Evolutionary conservation across 352 stramenopile genomes (phyloP).

Genomic region (Paralagenidium karlingii): DNA sequence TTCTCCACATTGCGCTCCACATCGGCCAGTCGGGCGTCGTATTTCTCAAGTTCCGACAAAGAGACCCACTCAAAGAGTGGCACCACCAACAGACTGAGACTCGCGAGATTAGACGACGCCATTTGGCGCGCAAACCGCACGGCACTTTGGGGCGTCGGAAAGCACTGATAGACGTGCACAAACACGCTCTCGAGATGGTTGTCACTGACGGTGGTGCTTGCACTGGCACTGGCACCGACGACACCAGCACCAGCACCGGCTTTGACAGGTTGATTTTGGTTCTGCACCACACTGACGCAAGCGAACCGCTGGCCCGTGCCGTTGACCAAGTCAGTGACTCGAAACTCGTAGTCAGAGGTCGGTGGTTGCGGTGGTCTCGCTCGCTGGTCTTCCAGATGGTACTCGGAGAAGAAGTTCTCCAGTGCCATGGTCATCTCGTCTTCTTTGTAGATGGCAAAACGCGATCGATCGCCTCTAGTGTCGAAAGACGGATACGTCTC

Average conservation of each 20-base stretch:
- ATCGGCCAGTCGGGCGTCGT: conserved; percentile 42
- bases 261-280: conserved; percentile 7
- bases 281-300: conserved; percentile 36
- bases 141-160: conserved; percentile 64
- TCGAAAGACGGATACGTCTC: conserved; percentile 27
- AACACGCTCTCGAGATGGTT: conserved; percentile 29
- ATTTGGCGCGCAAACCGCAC: conserved; percentile 60
- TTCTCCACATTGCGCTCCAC: conserved; percentile 59
- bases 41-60: conserved; percentile 51
- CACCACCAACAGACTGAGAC: conserved; percentile 39
- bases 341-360: conserved; percentile 20
- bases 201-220: background rate
- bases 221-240: no score
- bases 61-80: conserved; percentile 71
- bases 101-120: conserved; percentile 21
- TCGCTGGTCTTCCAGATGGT: background rate
- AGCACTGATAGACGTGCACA: conserved; percentile 72
- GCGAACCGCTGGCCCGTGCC: conserved; percentile 61
- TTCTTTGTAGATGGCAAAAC: conserved; percentile 72
- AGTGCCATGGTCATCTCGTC: conserved; percentile 70
- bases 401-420: conserved; percentile 34
- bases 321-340: conserved; percentile 25
- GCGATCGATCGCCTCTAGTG: no score
- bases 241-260: conserved; percentile 3
- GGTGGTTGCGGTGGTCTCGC: conserved; percentile 1